A percentile compares a stretch with the other conserved stretches of the same genome.
phyloP scores from a whole-genome alignment of 2,329 filamentous ascomycete species.

The Ambrosiella cleistominuta region DNA sequence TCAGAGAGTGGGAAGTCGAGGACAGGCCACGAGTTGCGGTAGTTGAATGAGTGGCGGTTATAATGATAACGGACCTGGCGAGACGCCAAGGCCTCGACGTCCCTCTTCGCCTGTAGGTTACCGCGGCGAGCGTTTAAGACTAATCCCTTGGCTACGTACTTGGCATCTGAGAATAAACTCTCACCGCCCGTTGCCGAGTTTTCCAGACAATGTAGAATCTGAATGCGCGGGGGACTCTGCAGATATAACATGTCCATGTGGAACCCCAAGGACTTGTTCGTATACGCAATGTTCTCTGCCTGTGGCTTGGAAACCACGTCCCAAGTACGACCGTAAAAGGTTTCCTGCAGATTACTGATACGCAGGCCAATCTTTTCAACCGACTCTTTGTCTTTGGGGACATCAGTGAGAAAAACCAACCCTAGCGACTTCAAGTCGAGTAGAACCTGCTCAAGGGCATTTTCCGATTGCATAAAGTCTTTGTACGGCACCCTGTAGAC shows the following conservation, averaged over 20 bases:
- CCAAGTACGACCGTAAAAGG: slow-evolving; percentile 84
- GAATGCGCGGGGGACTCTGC: slow-evolving; percentile 57
- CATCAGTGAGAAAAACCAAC: slow-evolving; percentile 56
- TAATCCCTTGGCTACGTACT: slow-evolving; percentile 36
- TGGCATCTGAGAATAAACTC: slow-evolving; percentile 69
- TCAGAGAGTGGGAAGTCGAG: slow-evolving; percentile 21
- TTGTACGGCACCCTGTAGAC: slow-evolving; percentile 47
- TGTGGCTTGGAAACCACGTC: slow-evolving; percentile 68
- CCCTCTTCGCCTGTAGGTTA: neutral
- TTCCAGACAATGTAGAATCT: slow-evolving; percentile 76
- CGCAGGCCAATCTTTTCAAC: slow-evolving; percentile 52
- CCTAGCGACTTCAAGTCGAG: slow-evolving; percentile 47
- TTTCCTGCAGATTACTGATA: slow-evolving; percentile 65
- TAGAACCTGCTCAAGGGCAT: slow-evolving; percentile 42
- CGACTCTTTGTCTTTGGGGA: slow-evolving; percentile 49
- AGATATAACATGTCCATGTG: slow-evolving; percentile 93
- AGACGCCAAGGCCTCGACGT: slow-evolving; percentile 24
- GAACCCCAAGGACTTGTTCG: slow-evolving; percentile 60
- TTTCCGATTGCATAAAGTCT: slow-evolving; percentile 48
- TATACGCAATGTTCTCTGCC: slow-evolving; percentile 87
- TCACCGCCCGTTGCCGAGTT: slow-evolving; percentile 67
- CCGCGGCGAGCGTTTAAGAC: slow-evolving; percentile 5
- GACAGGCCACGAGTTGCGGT: slow-evolving; percentile 40
- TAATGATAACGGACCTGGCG: slow-evolving; percentile 48
- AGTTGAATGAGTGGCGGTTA: slow-evolving; percentile 45